phyloP scores from a whole-genome alignment of 805 yeast genomes.

The Kodamaea nitidulidarum region DNA sequence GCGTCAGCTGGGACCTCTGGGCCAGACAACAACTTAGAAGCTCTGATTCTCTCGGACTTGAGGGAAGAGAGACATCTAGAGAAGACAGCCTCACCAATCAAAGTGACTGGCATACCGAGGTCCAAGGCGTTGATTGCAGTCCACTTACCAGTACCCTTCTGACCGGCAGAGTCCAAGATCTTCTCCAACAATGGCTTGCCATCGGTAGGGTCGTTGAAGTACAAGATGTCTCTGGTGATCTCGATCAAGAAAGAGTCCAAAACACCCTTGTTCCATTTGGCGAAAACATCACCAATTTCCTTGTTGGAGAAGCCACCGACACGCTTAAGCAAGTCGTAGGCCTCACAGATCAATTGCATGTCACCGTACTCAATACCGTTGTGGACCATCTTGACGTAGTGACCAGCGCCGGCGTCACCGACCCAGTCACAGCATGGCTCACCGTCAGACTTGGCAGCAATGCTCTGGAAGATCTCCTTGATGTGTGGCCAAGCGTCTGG shows the following conservation, averaged over 20 bases:
- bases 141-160: constrained; percentile 99
- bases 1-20: constrained; percentile 64
- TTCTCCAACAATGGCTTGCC: constrained; percentile 94
- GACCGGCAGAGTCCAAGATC: constrained; percentile 96
- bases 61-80: constrained; percentile 93
- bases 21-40: constrained; percentile 75
- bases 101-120: constrained; percentile 96
- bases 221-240: constrained; percentile 92
- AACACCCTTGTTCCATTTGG: constrained; percentile 95
- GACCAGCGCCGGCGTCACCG: constrained; percentile 99
- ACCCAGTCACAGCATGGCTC: constrained; percentile 99
- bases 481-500: constrained; percentile 98
- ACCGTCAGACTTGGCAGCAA: constrained; percentile 94
- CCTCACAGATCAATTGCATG: constrained; percentile 98
- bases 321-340: constrained; percentile 93
- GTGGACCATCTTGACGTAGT: constrained; percentile 99
- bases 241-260: constrained; percentile 95
- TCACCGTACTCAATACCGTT: constrained; percentile 99
- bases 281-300: constrained; percentile 91
- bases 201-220: constrained; percentile 78
- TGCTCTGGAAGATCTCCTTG: constrained; percentile 92
- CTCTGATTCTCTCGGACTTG: constrained; percentile 85
- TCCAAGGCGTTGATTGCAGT: constrained; percentile 97
- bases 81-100: constrained; percentile 98
- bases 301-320: constrained; percentile 84